Base-by-base conservation (phyloP, 129 eudicot genomes). In the Glebionis coronaria region DNA sequence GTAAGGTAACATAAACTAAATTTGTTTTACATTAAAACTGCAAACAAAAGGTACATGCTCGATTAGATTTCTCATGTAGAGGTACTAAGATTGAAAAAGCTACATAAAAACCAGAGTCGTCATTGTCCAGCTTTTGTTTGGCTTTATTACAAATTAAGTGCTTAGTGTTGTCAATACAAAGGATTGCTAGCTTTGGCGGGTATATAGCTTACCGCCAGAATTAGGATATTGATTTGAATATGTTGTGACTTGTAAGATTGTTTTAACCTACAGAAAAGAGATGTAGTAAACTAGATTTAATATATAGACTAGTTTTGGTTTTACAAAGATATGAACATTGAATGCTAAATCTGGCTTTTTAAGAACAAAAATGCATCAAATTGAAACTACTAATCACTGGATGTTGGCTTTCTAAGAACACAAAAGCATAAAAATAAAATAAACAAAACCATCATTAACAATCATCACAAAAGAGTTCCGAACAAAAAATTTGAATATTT, bases 181-280 rank as follows among this genome's bases (percentile, higher is more conserved):
- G n/a, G n/a, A n/a, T 62, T 88, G 73, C 68, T 78, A 7, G 91
- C 88, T 54, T 61, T 88, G 78, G 88, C 91, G 1, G 79, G 84
- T 88, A 84, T 67, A 84, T 88, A 78, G 91, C 91, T 51, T 62
- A 80, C 69, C 57, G 95, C 65, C 80, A 84, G 68, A 88, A 88
- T 19, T 88, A 68, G 29, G 14, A 10, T 46, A 8, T 55, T 23
- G 47, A 42, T 23, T 40, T 10, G 10, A 0, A 38, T 13, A 11
- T 25, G 15, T 73, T 10, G 25, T 23, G 52, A 62, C 70, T 40
- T 63, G 77, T 72, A 61, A 72, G 54, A 65, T 65, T 31, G 59
- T 51, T 21, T 65, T 46, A 18, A 62, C 63, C 44, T 58, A 46
- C 64, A 38, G 54, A 29, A 70, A 62, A 42, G 9, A 27, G 6